Conservation (phyloP, 2,329 filamentous ascomycete species). For the Alternaria infectoria region DNA sequence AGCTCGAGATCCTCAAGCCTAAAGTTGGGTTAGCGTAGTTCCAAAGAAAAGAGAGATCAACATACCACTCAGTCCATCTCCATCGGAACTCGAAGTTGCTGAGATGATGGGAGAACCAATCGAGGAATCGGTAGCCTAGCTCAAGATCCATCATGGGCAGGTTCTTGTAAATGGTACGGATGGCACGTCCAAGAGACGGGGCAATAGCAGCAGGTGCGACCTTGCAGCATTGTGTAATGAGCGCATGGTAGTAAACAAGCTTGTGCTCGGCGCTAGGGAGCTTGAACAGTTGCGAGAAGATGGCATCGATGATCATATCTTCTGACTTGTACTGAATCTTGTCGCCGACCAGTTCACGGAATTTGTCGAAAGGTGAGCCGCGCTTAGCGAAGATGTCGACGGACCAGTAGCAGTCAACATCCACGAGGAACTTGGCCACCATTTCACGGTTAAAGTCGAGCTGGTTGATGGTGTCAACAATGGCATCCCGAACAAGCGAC, state of each 20-base stretch:
- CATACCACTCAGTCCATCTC: slow-evolving; percentile 97
- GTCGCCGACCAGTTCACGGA: slow-evolving; percentile 69
- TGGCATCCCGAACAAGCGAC: slow-evolving; percentile 80
- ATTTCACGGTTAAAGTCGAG: slow-evolving; percentile 90
- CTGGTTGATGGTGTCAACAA: slow-evolving; percentile 92
- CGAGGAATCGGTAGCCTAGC: slow-evolving; percentile 83
- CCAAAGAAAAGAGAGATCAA: slow-evolving; percentile 2
- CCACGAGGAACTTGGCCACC: slow-evolving; percentile 87
- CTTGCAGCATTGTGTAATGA: slow-evolving; percentile 95
- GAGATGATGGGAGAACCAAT: slow-evolving; percentile 97
- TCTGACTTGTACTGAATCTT: slow-evolving; percentile 94
- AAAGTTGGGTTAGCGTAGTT: slow-evolving; percentile 14
- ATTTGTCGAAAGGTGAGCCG: slow-evolving; percentile 88
- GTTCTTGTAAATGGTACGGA: slow-evolving; percentile 87
- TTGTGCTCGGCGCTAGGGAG: slow-evolving; percentile 89
- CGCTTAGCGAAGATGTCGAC: slow-evolving; percentile 91
- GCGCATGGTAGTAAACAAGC: slow-evolving; percentile 93
- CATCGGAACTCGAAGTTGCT: slow-evolving; percentile 99
- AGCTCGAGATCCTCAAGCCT: slow-evolving; percentile 82
- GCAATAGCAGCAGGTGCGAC: slow-evolving; percentile 96
- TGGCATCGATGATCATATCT: slow-evolving; percentile 94
- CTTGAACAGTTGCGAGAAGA: slow-evolving; percentile 93
- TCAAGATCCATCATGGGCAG: slow-evolving; percentile 85
- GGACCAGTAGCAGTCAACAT: slow-evolving; percentile 93
- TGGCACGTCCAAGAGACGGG: slow-evolving; percentile 89